Evolutionary conservation across 2,329 filamentous ascomycete species (phyloP).

Genomic region (Beauveria pseudobassiana): DNA sequence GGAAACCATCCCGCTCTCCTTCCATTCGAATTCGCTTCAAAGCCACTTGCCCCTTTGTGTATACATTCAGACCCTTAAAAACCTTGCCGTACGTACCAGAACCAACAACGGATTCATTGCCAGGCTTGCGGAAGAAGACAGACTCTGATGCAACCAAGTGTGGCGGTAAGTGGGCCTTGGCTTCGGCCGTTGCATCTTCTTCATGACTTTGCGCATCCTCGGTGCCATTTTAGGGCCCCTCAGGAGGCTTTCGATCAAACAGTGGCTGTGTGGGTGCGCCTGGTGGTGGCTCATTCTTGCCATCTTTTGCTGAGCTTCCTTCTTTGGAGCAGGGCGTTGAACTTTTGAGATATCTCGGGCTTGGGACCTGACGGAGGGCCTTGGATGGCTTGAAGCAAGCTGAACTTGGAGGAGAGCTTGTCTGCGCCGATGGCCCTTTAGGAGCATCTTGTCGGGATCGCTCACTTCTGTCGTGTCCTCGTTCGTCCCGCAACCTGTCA

Average conservation of each 20-base stretch:
- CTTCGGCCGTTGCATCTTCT: constrained; percentile 63
- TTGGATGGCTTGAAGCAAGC: constrained; percentile 77
- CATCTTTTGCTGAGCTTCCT: constrained; percentile 21
- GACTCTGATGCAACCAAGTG: constrained; percentile 76
- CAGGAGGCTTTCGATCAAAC: constrained; percentile 25
- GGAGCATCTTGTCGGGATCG: constrained; percentile 4
- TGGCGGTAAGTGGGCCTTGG: constrained; percentile 60
- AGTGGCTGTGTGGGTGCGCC: constrained; percentile 47
- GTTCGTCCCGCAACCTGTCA: constrained; percentile 1
- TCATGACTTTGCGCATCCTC: constrained; percentile 56
- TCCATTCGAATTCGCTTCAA: constrained; percentile 92
- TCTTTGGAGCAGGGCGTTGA: constrained; percentile 54
- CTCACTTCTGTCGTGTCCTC: constrained; percentile 13
- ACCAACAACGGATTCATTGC: constrained; percentile 94
- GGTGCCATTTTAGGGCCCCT: constrained; percentile 32
- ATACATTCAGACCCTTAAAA: constrained; percentile 90
- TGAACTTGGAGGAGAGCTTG: constrained; percentile 60
- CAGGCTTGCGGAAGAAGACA: constrained; percentile 89
- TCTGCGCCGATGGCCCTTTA: constrained; percentile 42
- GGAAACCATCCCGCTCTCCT: constrained; percentile 83
- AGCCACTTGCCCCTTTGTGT: constrained; percentile 75
- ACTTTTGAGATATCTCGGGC: constrained; percentile 59
- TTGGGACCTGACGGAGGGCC: constrained; percentile 49
- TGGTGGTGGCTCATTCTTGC: constrained; percentile 40
- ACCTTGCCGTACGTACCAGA: constrained; percentile 95